A percentile compares a stretch with the other conserved stretches of the same genome.
These are phyloP conservation scores for Xylaria sp. DNA, from an alignment of 2,329 filamentous ascomycete genomes.

Conservation along the genomic window DNA sequence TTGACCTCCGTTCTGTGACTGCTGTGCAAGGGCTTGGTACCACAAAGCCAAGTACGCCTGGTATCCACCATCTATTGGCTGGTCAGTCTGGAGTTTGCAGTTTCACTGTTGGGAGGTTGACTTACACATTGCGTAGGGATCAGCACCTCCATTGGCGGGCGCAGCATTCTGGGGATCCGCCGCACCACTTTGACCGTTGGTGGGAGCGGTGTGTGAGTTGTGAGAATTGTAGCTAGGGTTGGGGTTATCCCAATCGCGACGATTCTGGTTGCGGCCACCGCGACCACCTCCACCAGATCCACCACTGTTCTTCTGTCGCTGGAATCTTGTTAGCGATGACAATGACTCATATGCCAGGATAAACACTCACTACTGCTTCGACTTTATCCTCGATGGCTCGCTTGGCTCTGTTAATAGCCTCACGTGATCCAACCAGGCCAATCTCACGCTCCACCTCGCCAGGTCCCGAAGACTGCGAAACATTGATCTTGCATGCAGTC, in stretches of 20 bases:
- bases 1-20: conserved; percentile 34
- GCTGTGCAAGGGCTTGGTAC: conserved; percentile 63
- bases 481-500: conserved; percentile 92
- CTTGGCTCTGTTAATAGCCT: conserved; percentile 76
- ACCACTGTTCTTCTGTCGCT: conserved; percentile 52
- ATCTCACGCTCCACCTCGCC: conserved; percentile 80
- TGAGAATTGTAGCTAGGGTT: conserved; percentile 47
- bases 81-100: conserved; percentile 22
- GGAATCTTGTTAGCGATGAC: conserved; percentile 28
- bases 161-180: conserved; percentile 34
- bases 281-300: conserved; percentile 42
- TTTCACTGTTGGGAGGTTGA: conserved; percentile 15
- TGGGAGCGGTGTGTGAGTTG: conserved; percentile 21
- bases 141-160: conserved; percentile 49
- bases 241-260: conserved; percentile 52
- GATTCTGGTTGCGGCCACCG: conserved; percentile 32
- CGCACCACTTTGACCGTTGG: conserved; percentile 39
- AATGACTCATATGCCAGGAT: not conserved
- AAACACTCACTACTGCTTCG: conserved; percentile 68
- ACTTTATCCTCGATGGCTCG: conserved; percentile 86
- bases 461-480: conserved; percentile 72
- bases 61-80: conserved; percentile 64
- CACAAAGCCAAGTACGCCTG: conserved; percentile 74
- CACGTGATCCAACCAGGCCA: conserved; percentile 70
- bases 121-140: conserved; percentile 72